These are phyloP conservation scores for Periconia sp. DNA, from an alignment of 2,329 filamentous ascomycete species.

Conservation along the genomic window DNA sequence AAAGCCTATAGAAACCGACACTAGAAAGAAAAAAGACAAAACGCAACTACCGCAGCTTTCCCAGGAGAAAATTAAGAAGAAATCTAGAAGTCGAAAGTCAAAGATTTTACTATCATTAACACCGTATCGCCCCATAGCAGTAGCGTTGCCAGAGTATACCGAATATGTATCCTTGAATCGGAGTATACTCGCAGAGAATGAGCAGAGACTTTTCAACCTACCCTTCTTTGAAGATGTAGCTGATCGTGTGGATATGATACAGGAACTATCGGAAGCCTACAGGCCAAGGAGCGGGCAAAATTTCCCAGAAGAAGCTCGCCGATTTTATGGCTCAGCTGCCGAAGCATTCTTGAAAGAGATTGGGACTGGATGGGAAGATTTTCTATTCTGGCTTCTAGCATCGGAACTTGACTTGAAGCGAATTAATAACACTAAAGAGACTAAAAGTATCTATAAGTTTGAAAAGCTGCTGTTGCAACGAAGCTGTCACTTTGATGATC, in stretches of 20 bases:
- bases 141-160: constrained; percentile 44
- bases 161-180: constrained; percentile 50
- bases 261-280: constrained; percentile 37
- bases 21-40: no score
- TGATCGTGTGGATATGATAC: constrained; percentile 18
- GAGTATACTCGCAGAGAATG: constrained; percentile 51
- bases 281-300: constrained; percentile 31
- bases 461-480: constrained; percentile 15
- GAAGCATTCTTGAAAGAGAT: constrained; percentile 44
- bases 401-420: constrained; percentile 14
- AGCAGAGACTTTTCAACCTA: constrained; percentile 48
- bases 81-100: no score
- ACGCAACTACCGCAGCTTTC: no score
- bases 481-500: constrained; percentile 30
- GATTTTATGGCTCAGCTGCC: constrained; percentile 42
- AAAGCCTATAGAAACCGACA: no score
- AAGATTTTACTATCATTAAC: constrained; percentile 15
- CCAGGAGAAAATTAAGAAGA: no score
- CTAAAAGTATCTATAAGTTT: constrained; percentile 11
- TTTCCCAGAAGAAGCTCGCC: constrained; percentile 41
- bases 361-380: constrained; percentile 41
- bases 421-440: constrained; percentile 16
- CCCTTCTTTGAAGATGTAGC: constrained; percentile 39
- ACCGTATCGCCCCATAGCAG: constrained; percentile 20
- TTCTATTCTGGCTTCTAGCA: constrained; percentile 50